Evolutionary conservation across 2,329 filamentous ascomycete genomes (phyloP), one percentile per base, ranked within the genome.

Genomic region (Colletotrichum gigasporum): DNA sequence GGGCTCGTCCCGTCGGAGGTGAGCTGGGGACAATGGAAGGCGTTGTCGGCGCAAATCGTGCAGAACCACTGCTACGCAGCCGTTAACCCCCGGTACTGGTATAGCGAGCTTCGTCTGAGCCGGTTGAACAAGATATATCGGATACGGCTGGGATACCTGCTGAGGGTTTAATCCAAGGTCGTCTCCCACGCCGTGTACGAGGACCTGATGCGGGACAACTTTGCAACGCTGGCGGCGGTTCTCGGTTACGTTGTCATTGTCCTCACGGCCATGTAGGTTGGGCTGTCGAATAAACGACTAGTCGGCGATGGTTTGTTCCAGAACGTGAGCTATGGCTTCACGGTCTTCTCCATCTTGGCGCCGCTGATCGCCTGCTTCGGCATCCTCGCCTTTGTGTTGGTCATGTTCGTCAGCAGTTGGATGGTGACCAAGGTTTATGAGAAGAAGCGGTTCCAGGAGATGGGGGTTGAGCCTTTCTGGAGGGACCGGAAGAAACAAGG

Each of bases 251-350:
- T 83, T 18, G 77, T 76, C 37, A 67, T 85, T 14, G 73, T 83
- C 16, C 72, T 86, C 30, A 79, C 79, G 3, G 82, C 82, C 0
- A 82, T 85, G 79, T 83, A 85, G 70, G 80, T 84, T 11, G 81
- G 79, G 1, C 69, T 84, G 10, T 74, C 75, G 2, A 81, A 77
- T 0, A 65, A 75, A 2, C 44, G 45, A 22, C 73, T 83, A 1
- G 48, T 45, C 0, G 65, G 71, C 0, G 80, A 76, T 64, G n/a
- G 63, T 0, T 58, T 68, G 0, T 87, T 86, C 68, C 77, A 81
- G 67, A 53, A 60, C 8, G 81, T 77, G 1, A 78, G 78, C 1
- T 82, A 82, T 63, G 82, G 81, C 2, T 84, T 86, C 58, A 78
- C 80, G 3, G 70, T 84, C 4, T 84, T 85, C 57, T 74, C 80